Evolutionary conservation across 352 stramenopile genomes (phyloP).

Genomic region (Chrysophaeum taylorii): DNA sequence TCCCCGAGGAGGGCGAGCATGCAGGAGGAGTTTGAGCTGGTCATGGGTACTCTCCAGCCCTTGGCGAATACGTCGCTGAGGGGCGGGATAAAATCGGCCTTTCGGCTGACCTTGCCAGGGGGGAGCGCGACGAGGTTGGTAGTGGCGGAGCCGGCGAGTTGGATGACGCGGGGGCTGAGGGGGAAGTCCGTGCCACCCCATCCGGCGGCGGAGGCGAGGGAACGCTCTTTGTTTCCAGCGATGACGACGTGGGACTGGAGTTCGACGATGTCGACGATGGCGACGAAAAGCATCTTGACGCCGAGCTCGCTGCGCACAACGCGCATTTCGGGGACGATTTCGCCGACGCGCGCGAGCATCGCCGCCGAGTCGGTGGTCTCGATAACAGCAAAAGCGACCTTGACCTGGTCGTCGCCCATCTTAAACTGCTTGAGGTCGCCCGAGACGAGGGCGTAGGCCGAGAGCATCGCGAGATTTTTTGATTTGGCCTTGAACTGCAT

Average conservation of each 20-base stretch:
- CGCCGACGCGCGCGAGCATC: slow-evolving; percentile 35
- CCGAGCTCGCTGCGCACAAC: slow-evolving; percentile 30
- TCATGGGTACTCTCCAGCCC: background rate
- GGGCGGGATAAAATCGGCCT: slow-evolving; percentile 27
- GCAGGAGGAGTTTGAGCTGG: background rate
- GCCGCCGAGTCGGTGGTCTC: slow-evolving; percentile 44
- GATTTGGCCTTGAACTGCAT: slow-evolving; percentile 52
- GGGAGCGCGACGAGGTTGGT: background rate
- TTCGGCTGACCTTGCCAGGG: slow-evolving; percentile 14
- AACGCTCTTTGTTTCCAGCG: slow-evolving; percentile 30
- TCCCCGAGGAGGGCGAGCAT: too few species aligned
- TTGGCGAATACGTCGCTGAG: slow-evolving; percentile 8
- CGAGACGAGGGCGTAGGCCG: slow-evolving; percentile 34
- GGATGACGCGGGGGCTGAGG: background rate
- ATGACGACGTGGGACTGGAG: slow-evolving; percentile 38
- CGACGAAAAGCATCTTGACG: slow-evolving; percentile 35
- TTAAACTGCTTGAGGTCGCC: slow-evolving; percentile 46
- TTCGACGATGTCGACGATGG: slow-evolving; percentile 52
- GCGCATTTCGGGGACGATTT: slow-evolving; percentile 42
- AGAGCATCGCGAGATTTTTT: slow-evolving; percentile 23
- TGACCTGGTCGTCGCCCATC: slow-evolving; percentile 18
- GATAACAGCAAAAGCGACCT: slow-evolving; percentile 40
- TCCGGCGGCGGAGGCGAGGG: slow-evolving; percentile 32
- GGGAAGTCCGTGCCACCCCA: slow-evolving; percentile 25
- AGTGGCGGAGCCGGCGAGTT: background rate